Evolutionary conservation across 495 filamentous ascomycete genomes (phyloP).

Genomic region (Penicillium taxi): DNA sequence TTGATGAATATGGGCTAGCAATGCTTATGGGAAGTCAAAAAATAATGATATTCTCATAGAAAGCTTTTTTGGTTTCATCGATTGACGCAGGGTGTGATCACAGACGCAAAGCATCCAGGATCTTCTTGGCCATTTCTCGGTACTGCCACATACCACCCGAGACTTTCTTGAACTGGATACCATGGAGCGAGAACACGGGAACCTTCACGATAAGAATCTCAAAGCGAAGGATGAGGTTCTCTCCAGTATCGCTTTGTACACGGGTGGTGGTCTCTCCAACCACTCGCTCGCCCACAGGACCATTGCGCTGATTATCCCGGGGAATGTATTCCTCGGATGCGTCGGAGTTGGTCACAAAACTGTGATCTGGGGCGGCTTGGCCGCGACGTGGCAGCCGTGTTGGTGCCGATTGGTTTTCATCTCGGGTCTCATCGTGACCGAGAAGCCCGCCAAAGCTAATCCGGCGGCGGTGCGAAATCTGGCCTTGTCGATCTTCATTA

Average conservation of each 20-base stretch:
- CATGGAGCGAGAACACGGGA: slow-evolving; percentile 83
- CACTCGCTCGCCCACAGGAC: slow-evolving; percentile 39
- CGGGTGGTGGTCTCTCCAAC: slow-evolving; percentile 78
- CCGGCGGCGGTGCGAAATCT: slow-evolving; percentile 58
- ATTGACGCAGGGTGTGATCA: slow-evolving; percentile 25
- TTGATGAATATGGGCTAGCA: slow-evolving; percentile 15
- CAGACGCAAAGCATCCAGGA: slow-evolving; percentile 78
- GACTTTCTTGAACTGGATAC: slow-evolving; percentile 97
- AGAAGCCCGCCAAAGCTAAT: slow-evolving; percentile 76
- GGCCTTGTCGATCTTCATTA: slow-evolving; percentile 46
- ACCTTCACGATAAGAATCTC: slow-evolving; percentile 99
- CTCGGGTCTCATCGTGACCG: slow-evolving; percentile 48
- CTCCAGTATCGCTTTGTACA: slow-evolving; percentile 77
- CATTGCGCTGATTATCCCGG: slow-evolving; percentile 26
- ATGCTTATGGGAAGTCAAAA: slow-evolving; percentile 1
- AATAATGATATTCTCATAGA: slow-evolving; percentile 8
- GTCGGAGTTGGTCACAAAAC: slow-evolving; percentile 70
- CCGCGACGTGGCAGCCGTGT: slow-evolving; percentile 27
- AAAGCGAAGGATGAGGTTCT: slow-evolving; percentile 74
- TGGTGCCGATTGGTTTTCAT: slow-evolving; percentile 24
- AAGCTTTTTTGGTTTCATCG: no score
- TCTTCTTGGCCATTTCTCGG: slow-evolving; percentile 93
- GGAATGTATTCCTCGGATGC: slow-evolving; percentile 63
- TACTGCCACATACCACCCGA: slow-evolving; percentile 96
- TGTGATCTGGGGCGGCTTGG: slow-evolving; percentile 52